A percentile compares a stretch with the other conserved stretches of the same genome.
Conservation (phyloP, 148 eudicot species). For the Rheum nobile region DNA sequence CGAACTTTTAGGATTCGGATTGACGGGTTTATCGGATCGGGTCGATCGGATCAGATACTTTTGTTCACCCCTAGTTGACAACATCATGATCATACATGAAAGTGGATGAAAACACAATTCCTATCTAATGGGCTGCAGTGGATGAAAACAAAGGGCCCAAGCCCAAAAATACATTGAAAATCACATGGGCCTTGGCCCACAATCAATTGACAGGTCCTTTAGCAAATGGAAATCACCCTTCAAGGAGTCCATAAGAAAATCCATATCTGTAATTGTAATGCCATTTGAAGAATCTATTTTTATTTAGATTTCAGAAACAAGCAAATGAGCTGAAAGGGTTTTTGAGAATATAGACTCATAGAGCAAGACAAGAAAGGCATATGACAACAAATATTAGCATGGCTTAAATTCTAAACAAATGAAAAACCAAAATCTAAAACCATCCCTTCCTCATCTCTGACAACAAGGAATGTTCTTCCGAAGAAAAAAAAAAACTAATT, state of each 20-base stretch:
- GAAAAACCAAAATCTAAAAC: neutral
- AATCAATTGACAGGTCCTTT: neutral
- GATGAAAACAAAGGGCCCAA: neutral
- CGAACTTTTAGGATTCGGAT: too few relatives aligned
- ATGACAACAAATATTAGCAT: neutral
- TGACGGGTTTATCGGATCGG: too few relatives aligned
- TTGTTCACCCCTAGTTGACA: too few relatives aligned
- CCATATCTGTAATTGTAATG: too few relatives aligned
- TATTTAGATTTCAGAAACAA: neutral
- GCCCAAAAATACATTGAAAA: neutral
- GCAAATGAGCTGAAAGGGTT: neutral
- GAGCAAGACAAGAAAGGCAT: neutral
- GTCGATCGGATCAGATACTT: too few relatives aligned
- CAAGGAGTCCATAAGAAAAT: neutral
- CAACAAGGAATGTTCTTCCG: constrained; percentile 25
- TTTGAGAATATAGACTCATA: neutral
- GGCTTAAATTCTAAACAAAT: neutral
- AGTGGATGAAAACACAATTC: too few relatives aligned
- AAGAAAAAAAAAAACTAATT: neutral
- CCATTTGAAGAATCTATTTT: too few relatives aligned
- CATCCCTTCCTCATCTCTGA: constrained; percentile 30
- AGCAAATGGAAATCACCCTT: neutral
- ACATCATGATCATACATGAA: too few relatives aligned
- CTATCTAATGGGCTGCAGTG: neutral
- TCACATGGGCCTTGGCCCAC: neutral